These are phyloP conservation scores for Gossypium schwendimanii DNA, from an alignment of 441 rosid species.

Conservation along the genomic window DNA sequence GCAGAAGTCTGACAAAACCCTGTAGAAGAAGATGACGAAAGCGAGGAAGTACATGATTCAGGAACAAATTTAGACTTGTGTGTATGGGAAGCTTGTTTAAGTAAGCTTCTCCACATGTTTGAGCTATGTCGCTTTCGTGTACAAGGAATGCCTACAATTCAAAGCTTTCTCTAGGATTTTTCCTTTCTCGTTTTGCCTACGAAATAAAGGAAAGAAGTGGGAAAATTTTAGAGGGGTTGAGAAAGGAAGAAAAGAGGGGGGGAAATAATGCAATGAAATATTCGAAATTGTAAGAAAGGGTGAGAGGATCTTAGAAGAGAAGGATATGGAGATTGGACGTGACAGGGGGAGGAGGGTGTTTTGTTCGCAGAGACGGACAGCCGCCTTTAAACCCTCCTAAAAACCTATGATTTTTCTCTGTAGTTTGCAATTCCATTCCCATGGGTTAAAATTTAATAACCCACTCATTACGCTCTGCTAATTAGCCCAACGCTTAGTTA, in stretches of 20 bases:
- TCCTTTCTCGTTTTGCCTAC: not conserved
- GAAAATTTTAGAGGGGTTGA: not conserved
- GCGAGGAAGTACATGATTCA: not conserved
- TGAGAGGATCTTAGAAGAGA: not conserved
- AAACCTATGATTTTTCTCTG: constrained; percentile 34
- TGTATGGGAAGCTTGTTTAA: constrained; percentile 35
- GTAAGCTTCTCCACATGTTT: constrained; percentile 72
- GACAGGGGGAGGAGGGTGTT: not conserved
- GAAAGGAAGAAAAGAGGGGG: not conserved
- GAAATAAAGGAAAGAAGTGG: not conserved
- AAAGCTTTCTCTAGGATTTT: not conserved
- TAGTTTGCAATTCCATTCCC: not conserved
- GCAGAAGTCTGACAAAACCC: constrained; percentile 2
- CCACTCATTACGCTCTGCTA: not conserved
- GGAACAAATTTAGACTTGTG: constrained; percentile 30
- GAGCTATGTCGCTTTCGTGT: not conserved
- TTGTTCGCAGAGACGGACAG: constrained; percentile 17
- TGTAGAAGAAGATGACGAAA: constrained; percentile 8
- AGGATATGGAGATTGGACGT: not conserved
- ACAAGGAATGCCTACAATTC: not conserved
- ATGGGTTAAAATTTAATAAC: constrained; percentile 7
- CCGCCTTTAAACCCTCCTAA: constrained; percentile 84
- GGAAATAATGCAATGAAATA: not conserved
- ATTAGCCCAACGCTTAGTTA: not conserved
- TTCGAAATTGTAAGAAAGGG: not conserved